A percentile compares a stretch with the other conserved stretches of the same genome.
phyloP scores from a whole-genome alignment of 2,329 filamentous ascomycete species.

The Talaromyces sp. region DNA sequence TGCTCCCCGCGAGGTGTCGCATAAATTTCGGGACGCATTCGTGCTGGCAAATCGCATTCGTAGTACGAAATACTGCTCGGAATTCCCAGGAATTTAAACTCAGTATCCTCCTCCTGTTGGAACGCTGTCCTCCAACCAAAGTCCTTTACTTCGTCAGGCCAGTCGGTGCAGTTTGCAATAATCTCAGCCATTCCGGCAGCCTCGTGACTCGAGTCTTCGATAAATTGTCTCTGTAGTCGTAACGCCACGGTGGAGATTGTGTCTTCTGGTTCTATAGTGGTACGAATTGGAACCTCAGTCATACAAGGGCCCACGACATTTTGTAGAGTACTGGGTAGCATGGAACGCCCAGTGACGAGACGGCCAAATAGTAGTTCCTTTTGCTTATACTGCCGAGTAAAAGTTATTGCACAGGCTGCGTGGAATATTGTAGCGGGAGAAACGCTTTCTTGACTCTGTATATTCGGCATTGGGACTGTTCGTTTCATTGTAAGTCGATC shows the following conservation, averaged over 20 bases:
- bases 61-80: not conserved
- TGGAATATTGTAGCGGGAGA: constrained; percentile 7
- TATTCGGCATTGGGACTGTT: not conserved
- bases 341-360: constrained; percentile 11
- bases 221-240: constrained; percentile 8
- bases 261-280: not conserved
- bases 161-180: constrained; percentile 7
- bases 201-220: constrained; percentile 6
- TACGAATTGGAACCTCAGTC: constrained; percentile 1
- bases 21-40: constrained; percentile 4
- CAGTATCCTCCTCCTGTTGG: constrained; percentile 6
- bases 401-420: not conserved
- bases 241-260: not conserved
- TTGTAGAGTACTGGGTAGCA: not conserved
- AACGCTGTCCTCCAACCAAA: constrained; percentile 10
- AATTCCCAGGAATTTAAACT: not conserved
- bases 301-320: constrained; percentile 12
- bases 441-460: not conserved
- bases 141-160: not conserved
- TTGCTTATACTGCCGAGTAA: not conserved
- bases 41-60: not conserved
- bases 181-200: constrained; percentile 13
- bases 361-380: constrained; percentile 6
- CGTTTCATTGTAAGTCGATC: constrained; percentile 8
- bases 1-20: constrained; percentile 1